Evolutionary conservation across 805 yeast species (phyloP), one percentile per base, ranked within the genome.

Genomic region (Kodamaea kakaduensis): DNA sequence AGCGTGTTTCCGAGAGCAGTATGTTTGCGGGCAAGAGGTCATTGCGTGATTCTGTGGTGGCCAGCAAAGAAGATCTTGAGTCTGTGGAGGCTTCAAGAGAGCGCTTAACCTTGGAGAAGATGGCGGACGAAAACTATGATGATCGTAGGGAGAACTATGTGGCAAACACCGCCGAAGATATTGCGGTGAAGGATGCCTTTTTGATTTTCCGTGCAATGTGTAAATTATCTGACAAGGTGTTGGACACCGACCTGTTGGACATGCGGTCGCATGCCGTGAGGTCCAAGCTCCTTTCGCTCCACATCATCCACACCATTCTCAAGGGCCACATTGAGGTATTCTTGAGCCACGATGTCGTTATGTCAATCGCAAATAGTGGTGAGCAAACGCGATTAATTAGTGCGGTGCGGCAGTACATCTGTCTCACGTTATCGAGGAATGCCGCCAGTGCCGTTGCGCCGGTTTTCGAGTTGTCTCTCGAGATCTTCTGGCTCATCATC

Each of bases 161-260:
- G 3, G 55, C 55, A 32, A 71, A 65, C 24, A 74, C 71, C 34
- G 86, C 78, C 40, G 78, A 76, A 44, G 95, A 85, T 40, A 58
- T 81, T 21, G 76, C 71, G 1, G 79, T 86, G 13, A 89, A 87
- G 50, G 99, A 93, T 57, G 97, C 97, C 0, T 90, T 89, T 52
- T 68, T 93, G 40, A 75, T 93, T 3, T 88, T 93, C 60, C 76
- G 99, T 54, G 90, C 97, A 1, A 84, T 93, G 93, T 85, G 96
- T 57, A 88, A 87, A 53, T 73, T 93, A 12, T 84, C 97, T 3
- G 84, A 85, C 31, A 93, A 93, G 58, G 73, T 81, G 17, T 64
- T 90, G 40, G 97, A 89, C 41, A 71, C 78, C 25, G 84, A 81
- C 23, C 75, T 78, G 21, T 61, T 87, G 42, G 94, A 84, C 57